These are phyloP conservation scores for Herpetospermum pedunculosum DNA, from an alignment of 306 rosid species.

Conservation along the genomic window DNA sequence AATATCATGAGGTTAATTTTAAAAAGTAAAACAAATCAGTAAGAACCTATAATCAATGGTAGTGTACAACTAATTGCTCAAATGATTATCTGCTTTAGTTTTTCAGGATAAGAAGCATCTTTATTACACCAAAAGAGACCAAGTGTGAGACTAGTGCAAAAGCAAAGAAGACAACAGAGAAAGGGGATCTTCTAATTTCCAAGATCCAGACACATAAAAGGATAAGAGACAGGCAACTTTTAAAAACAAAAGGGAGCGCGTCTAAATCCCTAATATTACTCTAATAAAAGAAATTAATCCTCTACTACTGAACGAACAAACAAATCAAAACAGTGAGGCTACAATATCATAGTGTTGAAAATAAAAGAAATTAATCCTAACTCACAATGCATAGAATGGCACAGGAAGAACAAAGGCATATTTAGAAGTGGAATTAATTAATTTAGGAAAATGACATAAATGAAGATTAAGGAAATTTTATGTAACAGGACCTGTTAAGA, in stretches of 20 bases:
- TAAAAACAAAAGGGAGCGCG: neutral
- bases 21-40: neutral
- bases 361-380: too few species aligned
- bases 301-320: neutral
- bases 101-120: neutral
- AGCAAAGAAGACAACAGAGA: neutral
- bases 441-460: neutral
- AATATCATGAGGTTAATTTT: neutral
- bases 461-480: neutral
- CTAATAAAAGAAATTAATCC: neutral
- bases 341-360: too few species aligned
- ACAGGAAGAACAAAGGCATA: neutral
- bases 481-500: constrained; percentile 55
- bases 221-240: neutral
- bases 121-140: neutral
- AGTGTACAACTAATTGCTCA: neutral
- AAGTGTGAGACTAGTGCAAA: neutral
- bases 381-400: neutral
- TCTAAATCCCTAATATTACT: neutral
- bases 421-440: neutral
- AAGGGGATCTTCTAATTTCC: neutral
- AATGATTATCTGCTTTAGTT: neutral
- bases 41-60: neutral
- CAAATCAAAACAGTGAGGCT: neutral
- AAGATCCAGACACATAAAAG: neutral